A percentile compares a stretch with the other conserved stretches of the same genome.
phyloP scores from a whole-genome alignment of 2,329 filamentous ascomycete species.

The Clarireedia paspali region DNA sequence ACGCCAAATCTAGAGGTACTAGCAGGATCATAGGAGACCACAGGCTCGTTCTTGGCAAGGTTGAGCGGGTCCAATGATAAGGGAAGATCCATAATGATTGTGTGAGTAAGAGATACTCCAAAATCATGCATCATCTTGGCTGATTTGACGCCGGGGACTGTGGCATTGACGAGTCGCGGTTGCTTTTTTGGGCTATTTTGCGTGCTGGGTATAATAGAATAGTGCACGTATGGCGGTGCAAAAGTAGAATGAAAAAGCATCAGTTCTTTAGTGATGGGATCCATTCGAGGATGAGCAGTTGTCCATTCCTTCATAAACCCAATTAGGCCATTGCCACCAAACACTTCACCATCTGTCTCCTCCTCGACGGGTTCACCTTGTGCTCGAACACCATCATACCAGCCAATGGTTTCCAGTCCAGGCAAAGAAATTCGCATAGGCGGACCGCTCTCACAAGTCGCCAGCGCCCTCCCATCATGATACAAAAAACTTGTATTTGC shows the following conservation, averaged over 20 bases:
- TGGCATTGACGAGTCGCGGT: slow-evolving; percentile 37
- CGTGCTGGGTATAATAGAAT: slow-evolving; percentile 47
- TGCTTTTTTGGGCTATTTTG: slow-evolving; percentile 25
- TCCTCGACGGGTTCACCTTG: slow-evolving; percentile 39
- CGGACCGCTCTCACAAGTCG: slow-evolving; percentile 64
- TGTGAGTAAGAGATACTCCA: slow-evolving; percentile 54
- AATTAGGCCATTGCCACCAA: slow-evolving; percentile 48
- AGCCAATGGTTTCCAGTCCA: slow-evolving; percentile 58
- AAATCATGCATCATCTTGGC: slow-evolving; percentile 75
- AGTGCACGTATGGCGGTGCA: slow-evolving; percentile 57
- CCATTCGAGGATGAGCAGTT: slow-evolving; percentile 61
- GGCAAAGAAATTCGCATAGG: slow-evolving; percentile 60
- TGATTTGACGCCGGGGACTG: slow-evolving; percentile 52
- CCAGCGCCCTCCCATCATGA: slow-evolving; percentile 61
- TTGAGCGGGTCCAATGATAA: slow-evolving; percentile 58
- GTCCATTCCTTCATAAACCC: slow-evolving; percentile 65
- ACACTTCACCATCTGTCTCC: slow-evolving; percentile 38
- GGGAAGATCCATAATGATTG: slow-evolving; percentile 62
- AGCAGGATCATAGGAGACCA: slow-evolving; percentile 51
- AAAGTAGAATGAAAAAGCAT: slow-evolving; percentile 62
- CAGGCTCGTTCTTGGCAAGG: slow-evolving; percentile 45
- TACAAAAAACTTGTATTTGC: slow-evolving; percentile 61
- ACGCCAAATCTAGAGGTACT: slow-evolving; percentile 56
- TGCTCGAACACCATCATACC: slow-evolving; percentile 54
- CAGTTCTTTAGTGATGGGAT: slow-evolving; percentile 56